These are phyloP conservation scores for Leccinum uliginosum DNA, from an alignment of 768 basidiomycete species.

Conservation along the genomic window DNA sequence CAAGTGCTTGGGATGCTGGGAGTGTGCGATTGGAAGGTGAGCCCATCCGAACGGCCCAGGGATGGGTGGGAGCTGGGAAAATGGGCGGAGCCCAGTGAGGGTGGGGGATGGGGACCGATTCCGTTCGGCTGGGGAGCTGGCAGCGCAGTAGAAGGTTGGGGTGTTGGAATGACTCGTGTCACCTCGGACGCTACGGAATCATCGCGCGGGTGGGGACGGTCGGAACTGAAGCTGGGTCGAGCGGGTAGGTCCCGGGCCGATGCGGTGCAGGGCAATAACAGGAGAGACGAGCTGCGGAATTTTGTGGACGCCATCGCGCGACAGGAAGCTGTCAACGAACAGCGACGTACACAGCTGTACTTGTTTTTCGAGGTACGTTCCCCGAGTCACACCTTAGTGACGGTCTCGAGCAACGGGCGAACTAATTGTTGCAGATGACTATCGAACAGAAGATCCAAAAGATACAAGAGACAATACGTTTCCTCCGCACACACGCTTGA, in stretches of 20 bases:
- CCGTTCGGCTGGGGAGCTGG: conserved; percentile 9
- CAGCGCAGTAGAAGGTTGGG: conserved; percentile 13
- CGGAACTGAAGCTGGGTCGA: not conserved
- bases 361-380: conserved; percentile 44
- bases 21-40: conserved; percentile 12
- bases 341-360: conserved; percentile 44
- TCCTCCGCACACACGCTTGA: conserved; percentile 28
- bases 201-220: conserved; percentile 17
- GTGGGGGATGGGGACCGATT: conserved; percentile 9
- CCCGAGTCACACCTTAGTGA: not conserved
- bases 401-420: not conserved
- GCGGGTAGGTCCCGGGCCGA: not conserved
- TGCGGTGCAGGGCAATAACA: conserved; percentile 1
- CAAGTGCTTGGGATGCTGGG: conserved; percentile 30
- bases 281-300: conserved; percentile 19
- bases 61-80: conserved; percentile 2
- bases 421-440: conserved; percentile 41
- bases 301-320: conserved; percentile 48
- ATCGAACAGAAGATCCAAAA: conserved; percentile 50
- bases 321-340: conserved; percentile 35
- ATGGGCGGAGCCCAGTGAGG: not conserved
- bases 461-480: conserved; percentile 46
- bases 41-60: not conserved
- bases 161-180: not conserved
- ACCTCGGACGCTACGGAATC: conserved; percentile 22